Evolutionary conservation across 345 rosid genomes (phyloP).

Genomic region (Brassica napus): DNA sequence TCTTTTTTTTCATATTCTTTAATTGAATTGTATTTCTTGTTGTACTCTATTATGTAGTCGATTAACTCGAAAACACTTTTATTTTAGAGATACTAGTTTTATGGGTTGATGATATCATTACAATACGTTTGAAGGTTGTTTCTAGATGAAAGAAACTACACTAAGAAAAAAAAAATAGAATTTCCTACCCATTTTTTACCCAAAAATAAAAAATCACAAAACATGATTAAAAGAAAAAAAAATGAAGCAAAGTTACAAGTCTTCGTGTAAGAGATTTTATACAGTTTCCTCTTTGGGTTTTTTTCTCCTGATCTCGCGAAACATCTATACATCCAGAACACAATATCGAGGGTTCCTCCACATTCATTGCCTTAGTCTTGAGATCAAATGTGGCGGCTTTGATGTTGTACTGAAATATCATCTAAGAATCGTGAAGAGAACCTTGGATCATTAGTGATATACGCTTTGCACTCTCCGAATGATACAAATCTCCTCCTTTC

Average conservation of each 20-base stretch:
- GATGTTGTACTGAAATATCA: slow-evolving; percentile 22
- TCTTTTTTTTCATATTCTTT: slow-evolving; percentile 34
- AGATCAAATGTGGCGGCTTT: slow-evolving; percentile 28
- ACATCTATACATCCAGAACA: slow-evolving; percentile 36
- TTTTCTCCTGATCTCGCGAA: slow-evolving; percentile 6
- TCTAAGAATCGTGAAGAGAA: slow-evolving; percentile 79
- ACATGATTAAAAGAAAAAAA: background rate
- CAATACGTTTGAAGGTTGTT: slow-evolving; percentile 7
- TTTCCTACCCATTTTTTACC: slow-evolving; percentile 27
- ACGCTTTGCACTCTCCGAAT: slow-evolving; percentile 84
- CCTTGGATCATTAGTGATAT: slow-evolving; percentile 79
- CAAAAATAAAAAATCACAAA: slow-evolving; percentile 24
- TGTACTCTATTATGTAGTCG: slow-evolving; percentile 21
- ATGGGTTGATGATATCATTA: background rate
- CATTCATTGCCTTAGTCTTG: slow-evolving; percentile 29
- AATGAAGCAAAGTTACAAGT: slow-evolving; percentile 32
- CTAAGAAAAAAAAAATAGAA: slow-evolving; percentile 12
- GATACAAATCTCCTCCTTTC: slow-evolving; percentile 85
- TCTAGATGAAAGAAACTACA: background rate
- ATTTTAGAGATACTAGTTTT: background rate
- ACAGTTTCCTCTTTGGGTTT: slow-evolving; percentile 24
- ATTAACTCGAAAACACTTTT: background rate
- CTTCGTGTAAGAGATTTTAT: slow-evolving; percentile 37
- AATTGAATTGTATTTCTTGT: slow-evolving; percentile 32
- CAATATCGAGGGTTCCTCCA: slow-evolving; percentile 6